phyloP scores from a whole-genome alignment of 352 stramenopile species.

The Saprolegnia diclina region DNA sequence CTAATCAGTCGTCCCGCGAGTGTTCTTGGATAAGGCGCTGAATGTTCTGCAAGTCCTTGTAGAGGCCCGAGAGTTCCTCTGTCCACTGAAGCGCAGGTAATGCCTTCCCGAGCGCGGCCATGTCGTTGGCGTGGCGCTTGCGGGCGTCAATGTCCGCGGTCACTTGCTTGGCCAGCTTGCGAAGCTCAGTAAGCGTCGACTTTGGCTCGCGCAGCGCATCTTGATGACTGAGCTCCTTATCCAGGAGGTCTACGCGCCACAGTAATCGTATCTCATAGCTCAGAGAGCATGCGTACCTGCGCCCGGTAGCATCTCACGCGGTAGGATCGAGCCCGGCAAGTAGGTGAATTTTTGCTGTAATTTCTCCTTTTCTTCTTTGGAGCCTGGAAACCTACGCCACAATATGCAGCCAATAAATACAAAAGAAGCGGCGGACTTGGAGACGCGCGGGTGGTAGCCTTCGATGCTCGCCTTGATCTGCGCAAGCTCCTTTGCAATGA shows the following conservation, averaged over 20 bases:
- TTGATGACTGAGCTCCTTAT: slow-evolving; percentile 51
- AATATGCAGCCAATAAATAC: not conserved
- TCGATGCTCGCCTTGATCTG: slow-evolving; percentile 71
- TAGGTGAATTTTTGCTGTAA: slow-evolving; percentile 76
- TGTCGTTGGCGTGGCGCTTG: slow-evolving; percentile 61
- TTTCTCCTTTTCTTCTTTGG: slow-evolving; percentile 78
- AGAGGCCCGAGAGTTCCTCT: slow-evolving; percentile 56
- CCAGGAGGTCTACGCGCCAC: slow-evolving; percentile 43
- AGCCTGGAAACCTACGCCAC: slow-evolving; percentile 28
- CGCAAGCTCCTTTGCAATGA: slow-evolving; percentile 75
- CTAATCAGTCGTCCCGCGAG: not conserved
- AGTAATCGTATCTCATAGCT: not conserved
- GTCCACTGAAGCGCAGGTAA: slow-evolving; percentile 43
- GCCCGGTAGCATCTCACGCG: slow-evolving; percentile 59
- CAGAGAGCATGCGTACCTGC: slow-evolving; percentile 34
- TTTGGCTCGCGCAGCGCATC: slow-evolving; percentile 42
- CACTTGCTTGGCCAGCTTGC: slow-evolving; percentile 58
- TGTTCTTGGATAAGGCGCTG: slow-evolving; percentile 54
- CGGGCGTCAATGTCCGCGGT: slow-evolving; percentile 54
- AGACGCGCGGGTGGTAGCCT: slow-evolving; percentile 41
- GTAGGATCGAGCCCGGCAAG: slow-evolving; percentile 58
- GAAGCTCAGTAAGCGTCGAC: slow-evolving; percentile 43
- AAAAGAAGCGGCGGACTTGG: slow-evolving; percentile 36
- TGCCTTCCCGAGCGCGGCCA: slow-evolving; percentile 45
- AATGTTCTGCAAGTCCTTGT: slow-evolving; percentile 57